Conservation (phyloP, 1,284 basidiomycete species). For the Testicularia cyperi region DNA sequence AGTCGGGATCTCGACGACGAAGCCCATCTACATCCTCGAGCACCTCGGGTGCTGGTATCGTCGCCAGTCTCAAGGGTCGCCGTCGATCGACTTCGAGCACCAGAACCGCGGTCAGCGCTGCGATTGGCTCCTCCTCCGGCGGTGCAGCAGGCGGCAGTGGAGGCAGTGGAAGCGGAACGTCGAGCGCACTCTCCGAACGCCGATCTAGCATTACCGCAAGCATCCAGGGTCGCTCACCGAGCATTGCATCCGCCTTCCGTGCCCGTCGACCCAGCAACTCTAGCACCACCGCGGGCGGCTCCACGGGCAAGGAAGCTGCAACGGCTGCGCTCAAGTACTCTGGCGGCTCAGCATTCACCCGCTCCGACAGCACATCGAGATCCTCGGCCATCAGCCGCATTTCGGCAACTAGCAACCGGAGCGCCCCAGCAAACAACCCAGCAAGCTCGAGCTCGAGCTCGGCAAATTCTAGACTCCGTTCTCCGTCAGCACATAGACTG, state of each 20-base stretch:
- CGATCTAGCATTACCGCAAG: constrained; percentile 13
- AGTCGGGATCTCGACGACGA: constrained; percentile 3
- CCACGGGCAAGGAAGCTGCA: no score
- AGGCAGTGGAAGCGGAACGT: no score
- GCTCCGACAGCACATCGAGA: constrained; percentile 7
- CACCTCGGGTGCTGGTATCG: constrained; percentile 8
- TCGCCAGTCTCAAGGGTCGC: constrained; percentile 19
- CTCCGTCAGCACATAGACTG: neutral
- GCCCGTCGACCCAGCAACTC: constrained; percentile 9
- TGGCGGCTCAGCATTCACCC: constrained; percentile 9
- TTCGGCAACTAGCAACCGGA: constrained; percentile 6
- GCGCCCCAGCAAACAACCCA: neutral
- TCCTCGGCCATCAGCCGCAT: constrained; percentile 15
- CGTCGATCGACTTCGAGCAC: constrained; percentile 19
- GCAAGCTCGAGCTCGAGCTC: no score
- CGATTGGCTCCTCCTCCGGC: neutral
- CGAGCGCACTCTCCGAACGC: no score
- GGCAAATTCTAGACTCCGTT: neutral
- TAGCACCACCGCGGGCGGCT: neutral
- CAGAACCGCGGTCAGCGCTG: constrained; percentile 3
- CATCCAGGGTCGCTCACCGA: constrained; percentile 19
- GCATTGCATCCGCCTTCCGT: constrained; percentile 9
- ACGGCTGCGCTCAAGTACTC: neutral
- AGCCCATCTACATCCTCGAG: constrained; percentile 6
- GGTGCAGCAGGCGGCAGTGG: neutral